Evolutionary conservation across 2,329 filamentous ascomycete genomes (phyloP).

Genomic region (Aspergillaceae sp.): DNA sequence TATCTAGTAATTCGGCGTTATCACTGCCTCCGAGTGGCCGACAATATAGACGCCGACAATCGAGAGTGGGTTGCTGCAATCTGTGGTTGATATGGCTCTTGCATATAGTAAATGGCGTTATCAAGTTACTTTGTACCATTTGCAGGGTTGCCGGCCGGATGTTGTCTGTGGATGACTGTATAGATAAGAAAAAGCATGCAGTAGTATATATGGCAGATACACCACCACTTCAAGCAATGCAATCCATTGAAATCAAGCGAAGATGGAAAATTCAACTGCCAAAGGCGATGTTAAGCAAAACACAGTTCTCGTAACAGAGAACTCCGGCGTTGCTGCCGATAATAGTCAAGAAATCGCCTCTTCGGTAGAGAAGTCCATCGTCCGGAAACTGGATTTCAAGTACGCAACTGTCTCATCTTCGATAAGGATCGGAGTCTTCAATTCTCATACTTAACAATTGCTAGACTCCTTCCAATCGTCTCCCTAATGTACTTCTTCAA

Average conservation of each 20-base stretch:
- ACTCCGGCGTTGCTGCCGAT: background rate
- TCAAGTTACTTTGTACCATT: too few relatives aligned
- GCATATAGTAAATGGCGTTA: too few relatives aligned
- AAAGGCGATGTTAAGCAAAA: background rate
- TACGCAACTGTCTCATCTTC: background rate
- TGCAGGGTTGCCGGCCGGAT: too few relatives aligned
- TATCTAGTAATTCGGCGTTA: too few relatives aligned
- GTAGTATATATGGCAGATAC: background rate
- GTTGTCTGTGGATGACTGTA: too few relatives aligned
- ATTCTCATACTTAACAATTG: too few relatives aligned
- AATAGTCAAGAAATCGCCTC: slow-evolving; percentile 3
- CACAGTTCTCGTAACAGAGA: slow-evolving; percentile 6
- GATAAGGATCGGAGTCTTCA: too few relatives aligned
- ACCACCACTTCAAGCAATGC: background rate
- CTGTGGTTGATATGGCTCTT: too few relatives aligned
- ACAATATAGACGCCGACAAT: too few relatives aligned
- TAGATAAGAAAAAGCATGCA: too few relatives aligned
- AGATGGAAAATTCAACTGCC: background rate
- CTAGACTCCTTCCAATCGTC: slow-evolving; percentile 3
- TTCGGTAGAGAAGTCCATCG: slow-evolving; percentile 2
- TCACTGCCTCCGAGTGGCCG: too few relatives aligned
- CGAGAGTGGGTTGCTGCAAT: too few relatives aligned
- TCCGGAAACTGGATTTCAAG: slow-evolving; percentile 8
- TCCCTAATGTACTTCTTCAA: slow-evolving; percentile 46
- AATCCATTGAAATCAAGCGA: background rate